Base-by-base conservation (phyloP, 2,329 filamentous ascomycete species). In the Colletotrichum falcatum region DNA sequence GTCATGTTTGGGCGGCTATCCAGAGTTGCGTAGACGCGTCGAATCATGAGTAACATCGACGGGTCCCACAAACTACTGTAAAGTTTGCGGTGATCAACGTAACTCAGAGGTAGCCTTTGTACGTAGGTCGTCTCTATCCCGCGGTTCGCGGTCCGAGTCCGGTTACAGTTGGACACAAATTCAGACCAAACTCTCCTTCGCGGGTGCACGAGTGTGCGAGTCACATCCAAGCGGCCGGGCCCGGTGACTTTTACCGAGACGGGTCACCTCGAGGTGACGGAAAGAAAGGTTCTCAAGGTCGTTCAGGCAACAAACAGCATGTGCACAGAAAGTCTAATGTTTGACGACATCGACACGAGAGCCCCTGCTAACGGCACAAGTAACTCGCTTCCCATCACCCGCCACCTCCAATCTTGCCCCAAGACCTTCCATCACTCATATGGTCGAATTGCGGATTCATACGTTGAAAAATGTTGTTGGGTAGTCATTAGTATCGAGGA, bases 121-220 rank as follows among this genome's bases (percentile, higher is more conserved):
- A 42, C n/a, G n/a, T 42, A 4, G 16, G n/a, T n/a, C 9, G 28
- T 53, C 44, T 53, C 30, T 28, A 16, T 39, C 30, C 58, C 12
- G 16, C 7, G 18, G 35, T 5, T 23, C n/a, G 16, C 20, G 28
- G 5, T 23, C 39, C 23, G 23, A 62, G 58, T 39, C 58, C 46
- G 37, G 64, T 66, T 66, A 28, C 64, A 62, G 18, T 30, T 23
- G 11, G 30, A 51, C 14, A 30, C 28, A n/a, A 49, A 23, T 30
- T 9, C 28, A 48, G 6, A 28, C 16, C 9, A 48, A 48, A 23
- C 6, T 23, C 33, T 51, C 46, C 46, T 39, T 26, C 23, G 20
- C 9, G 26, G 23, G 30, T 18, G 30, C 14, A 48, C 30, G 16
- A 49, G 7, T 61, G 58, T 49, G 42, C 42, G 58, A 49, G 44